Evolutionary conservation across 331 rosid genomes (phyloP).

Genomic region (Pyracantha coccinea): DNA sequence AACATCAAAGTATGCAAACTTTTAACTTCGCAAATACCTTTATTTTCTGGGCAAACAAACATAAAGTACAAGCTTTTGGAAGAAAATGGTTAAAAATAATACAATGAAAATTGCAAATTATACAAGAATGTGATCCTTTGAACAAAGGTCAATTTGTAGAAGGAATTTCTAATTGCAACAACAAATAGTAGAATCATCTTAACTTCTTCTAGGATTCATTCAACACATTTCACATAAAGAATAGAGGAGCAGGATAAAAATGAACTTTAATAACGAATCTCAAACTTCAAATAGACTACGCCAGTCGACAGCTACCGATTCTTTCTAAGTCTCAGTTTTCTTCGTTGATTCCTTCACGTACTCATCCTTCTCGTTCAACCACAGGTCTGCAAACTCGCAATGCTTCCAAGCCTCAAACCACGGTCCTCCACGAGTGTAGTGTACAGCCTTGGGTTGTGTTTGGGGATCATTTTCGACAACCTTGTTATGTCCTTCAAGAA

Average conservation of each 20-base stretch:
- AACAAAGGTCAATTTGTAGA: not conserved
- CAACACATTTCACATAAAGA: not conserved
- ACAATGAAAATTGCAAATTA: not conserved
- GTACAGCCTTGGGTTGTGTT: conserved; percentile 62
- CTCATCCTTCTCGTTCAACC: conserved; percentile 66
- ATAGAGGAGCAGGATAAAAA: not conserved
- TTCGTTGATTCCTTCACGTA: conserved; percentile 33
- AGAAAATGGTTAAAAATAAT: no score
- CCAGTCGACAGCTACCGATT: not conserved
- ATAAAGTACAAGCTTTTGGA: no score
- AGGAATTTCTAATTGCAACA: not conserved
- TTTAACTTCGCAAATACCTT: no score
- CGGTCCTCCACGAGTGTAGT: conserved; percentile 87
- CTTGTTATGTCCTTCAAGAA: conserved; percentile 90
- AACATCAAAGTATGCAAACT: no score
- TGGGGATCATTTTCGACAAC: conserved; percentile 55
- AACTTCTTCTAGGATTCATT: conserved; percentile 4
- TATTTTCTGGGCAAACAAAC: no score
- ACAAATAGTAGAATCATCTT: not conserved
- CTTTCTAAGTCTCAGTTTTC: conserved; percentile 8
- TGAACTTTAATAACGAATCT: not conserved
- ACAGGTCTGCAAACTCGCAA: conserved; percentile 73
- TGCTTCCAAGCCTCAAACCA: conserved; percentile 92
- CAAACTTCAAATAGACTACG: not conserved
- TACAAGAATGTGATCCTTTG: not conserved